Evolutionary conservation across 139 green algal species (phyloP), one percentile per base, ranked within the genome.

Genomic region (Tetradesmus obliquus): DNA sequence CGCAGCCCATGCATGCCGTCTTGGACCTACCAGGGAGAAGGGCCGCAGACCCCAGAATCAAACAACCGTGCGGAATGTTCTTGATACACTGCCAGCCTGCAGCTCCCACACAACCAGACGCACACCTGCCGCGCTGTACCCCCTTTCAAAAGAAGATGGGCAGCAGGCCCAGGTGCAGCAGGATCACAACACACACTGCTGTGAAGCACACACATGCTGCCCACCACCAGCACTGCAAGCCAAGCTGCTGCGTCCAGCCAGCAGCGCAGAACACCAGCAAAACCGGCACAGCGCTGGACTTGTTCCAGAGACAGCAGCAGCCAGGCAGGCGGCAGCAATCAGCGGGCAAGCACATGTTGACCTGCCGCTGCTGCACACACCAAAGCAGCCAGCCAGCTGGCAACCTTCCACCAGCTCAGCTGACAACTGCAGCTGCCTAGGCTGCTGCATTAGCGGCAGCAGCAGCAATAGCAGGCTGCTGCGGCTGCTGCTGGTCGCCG

Each of bases 401-500:
- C 72, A 51, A 80, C 22, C 7, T 80, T 32, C 72, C 72, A 80
- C 22, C 72, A 80, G 72, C 74, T 8, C 2, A 24, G n/a, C 66
- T 76, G 66, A 82, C 24, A 15, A 12, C 24, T 6, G n/a, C 76
- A 53, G 24, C 76, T 51, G 76, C 76, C 15, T 53, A 53, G 5
- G 3, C 76, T 55, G 76, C 76, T 82, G 24, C n/a, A 51, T 82
- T 15, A n/a, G 22, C 76, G 20, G 24, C 76, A 3, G 76, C 13
- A 82, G 76, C 76, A 5, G 32, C 51, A n/a, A 58, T 51, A n/a
- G 51, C 80, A n/a, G 80, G 17, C 69, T 83, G 71, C 86, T 82
- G 86, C 86, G 69, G 86, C 71, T 15, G 86, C 86, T 55, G 55
- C 12, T 66, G 32, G 60, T 17, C 84, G 22, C 22, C 84, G 51